phyloP scores from a whole-genome alignment of 352 stramenopile species.

The Phytopythium sindhum region DNA sequence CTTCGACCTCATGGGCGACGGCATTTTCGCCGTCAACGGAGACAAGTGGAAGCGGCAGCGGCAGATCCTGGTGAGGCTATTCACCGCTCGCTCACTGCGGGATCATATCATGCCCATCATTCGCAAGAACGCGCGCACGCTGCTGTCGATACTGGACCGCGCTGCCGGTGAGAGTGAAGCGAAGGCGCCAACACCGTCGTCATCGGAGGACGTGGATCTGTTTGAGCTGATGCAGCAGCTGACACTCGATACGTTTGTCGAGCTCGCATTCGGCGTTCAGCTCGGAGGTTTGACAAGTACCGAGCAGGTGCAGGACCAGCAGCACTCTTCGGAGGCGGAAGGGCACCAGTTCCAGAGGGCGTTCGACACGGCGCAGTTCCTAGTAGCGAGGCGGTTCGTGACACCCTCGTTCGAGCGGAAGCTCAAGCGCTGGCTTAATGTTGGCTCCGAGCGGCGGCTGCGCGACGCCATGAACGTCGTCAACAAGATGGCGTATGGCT shows the following conservation, averaged over 20 bases:
- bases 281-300: constrained; percentile 14
- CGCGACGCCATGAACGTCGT: constrained; percentile 24
- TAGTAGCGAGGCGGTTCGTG: constrained; percentile 21
- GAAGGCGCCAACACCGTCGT: neutral
- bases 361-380: constrained; percentile 14
- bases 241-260: constrained; percentile 48
- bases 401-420: constrained; percentile 40
- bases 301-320: neutral
- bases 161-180: neutral
- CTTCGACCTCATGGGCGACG: constrained; percentile 44
- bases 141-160: constrained; percentile 9
- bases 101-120: constrained; percentile 23
- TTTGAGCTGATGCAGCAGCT: constrained; percentile 22
- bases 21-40: constrained; percentile 59
- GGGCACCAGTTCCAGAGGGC: constrained; percentile 16
- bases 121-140: constrained; percentile 12
- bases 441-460: constrained; percentile 30
- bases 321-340: neutral
- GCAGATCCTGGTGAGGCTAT: constrained; percentile 76
- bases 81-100: constrained; percentile 41
- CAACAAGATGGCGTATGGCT: constrained; percentile 6
- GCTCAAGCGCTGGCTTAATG: constrained; percentile 36
- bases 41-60: constrained; percentile 60
- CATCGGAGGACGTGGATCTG: constrained; percentile 8
- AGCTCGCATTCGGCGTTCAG: constrained; percentile 51